Base-by-base conservation (phyloP, 1,284 basidiomycete species). In the Melampsora larici-populina region DNA sequence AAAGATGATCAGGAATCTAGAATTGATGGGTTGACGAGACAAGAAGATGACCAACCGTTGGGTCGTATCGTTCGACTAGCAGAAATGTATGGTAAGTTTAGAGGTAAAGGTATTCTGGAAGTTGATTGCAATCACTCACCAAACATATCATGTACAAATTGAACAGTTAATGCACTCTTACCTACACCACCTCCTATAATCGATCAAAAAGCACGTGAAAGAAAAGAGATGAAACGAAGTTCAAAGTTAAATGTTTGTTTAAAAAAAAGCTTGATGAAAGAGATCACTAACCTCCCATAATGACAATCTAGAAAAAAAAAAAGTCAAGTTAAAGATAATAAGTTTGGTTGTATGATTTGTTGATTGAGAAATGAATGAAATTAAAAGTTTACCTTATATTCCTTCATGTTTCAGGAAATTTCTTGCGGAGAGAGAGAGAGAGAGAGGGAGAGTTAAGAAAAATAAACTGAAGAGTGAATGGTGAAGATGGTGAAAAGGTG, bases 141-240 rank as follows among this genome's bases (percentile, higher is more conserved):
- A 83, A 93, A 93, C 73, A 88, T 86, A 81, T 90, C 88, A 81
- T 88, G 87, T 67, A 92, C 88, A 83, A 90, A 92, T 77, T 92
- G 88, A 76, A 92, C 89, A 83, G 86, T 85, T 64, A 86, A 86
- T 24, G 92, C 91, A 43, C 91, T 92, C 85, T 93, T 93, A 73
- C 92, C 92, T 77, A 93, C 91, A 43, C 83, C 82, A 24, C 82
- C 82, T 18, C 81, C 82, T 80, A 36, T 70, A 77, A 73, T 40
- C 60, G 65, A 49, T 17, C 11, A 26, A 67, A 36, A 40, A 43
- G 26, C 51, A 31, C 2, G 51, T 70, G 36, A 64, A 36, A 40
- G 46, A 62, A 4, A 26, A 60, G 48, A 17, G 66, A 18, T 46
- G 48, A 9, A 66, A 26, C 29, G 26, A 26, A 49, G 9, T 26